Conservation (phyloP, 179 eudicot genomes). For the Spinacia oleracea region DNA sequence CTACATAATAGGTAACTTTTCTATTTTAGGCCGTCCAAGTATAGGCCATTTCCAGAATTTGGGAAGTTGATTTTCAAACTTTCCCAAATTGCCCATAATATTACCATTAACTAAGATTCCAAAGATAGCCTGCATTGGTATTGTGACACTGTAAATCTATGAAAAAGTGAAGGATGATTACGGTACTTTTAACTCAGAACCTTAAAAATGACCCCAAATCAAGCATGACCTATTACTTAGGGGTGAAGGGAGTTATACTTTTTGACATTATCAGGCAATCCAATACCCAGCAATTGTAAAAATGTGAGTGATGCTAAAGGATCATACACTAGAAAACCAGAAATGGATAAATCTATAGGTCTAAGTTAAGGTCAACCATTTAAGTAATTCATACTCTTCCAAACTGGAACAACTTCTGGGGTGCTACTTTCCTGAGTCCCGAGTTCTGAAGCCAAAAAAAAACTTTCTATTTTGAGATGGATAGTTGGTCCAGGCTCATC, state of each 20-base stretch:
- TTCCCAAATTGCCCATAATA: not conserved
- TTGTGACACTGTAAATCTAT: not conserved
- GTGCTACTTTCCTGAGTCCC: slow-evolving; percentile 7
- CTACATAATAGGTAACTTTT: too few relatives aligned
- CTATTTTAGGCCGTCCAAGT: not conserved
- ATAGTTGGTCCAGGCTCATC: not conserved
- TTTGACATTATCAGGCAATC: slow-evolving; percentile 15
- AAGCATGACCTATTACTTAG: not conserved
- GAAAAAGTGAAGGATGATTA: too few relatives aligned
- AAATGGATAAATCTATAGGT: slow-evolving; percentile 19
- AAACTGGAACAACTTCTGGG: not conserved
- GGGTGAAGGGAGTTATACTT: not conserved
- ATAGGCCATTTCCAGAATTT: not conserved
- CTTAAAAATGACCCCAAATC: not conserved
- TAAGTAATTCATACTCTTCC: slow-evolving; percentile 16
- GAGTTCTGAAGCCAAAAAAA: not conserved
- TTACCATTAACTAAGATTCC: not conserved
- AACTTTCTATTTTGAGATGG: slow-evolving; percentile 8
- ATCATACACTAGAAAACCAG: slow-evolving; percentile 4
- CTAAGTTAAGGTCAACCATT: slow-evolving; percentile 21
- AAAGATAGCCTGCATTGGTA: not conserved
- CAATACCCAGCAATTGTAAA: slow-evolving; percentile 20
- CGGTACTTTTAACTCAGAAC: not conserved
- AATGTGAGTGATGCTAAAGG: slow-evolving; percentile 19
- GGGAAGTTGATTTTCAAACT: not conserved